A percentile compares a stretch with the other conserved stretches of the same genome.
Evolutionary conservation across 169 alveolate genomes (phyloP).

Genomic region (Theileria parva): DNA sequence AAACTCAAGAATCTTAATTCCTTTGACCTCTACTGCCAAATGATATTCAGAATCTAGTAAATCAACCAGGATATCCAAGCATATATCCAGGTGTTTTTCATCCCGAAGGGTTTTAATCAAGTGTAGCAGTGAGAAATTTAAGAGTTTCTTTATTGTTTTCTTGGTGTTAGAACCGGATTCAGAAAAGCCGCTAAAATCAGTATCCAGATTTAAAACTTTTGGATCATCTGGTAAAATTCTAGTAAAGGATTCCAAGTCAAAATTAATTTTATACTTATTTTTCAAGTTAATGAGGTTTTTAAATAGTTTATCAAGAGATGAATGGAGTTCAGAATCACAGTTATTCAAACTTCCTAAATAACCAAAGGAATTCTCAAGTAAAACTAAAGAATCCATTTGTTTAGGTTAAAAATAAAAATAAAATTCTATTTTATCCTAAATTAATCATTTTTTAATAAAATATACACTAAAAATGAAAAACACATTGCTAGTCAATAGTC

Average conservation of each 20-base stretch:
- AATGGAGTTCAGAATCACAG: not conserved
- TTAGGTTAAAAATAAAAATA: not conserved
- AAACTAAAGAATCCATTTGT: not conserved
- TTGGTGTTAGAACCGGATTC: conserved; percentile 1
- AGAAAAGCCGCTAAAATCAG: not conserved
- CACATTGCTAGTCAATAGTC: not conserved
- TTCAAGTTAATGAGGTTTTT: not conserved
- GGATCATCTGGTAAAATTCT: not conserved
- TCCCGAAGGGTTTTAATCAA: not conserved
- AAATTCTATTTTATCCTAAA: not conserved
- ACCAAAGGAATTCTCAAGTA: not conserved
- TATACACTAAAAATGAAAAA: not conserved
- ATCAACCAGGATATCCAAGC: conserved; percentile 16
- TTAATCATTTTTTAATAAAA: not conserved
- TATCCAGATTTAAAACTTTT: not conserved
- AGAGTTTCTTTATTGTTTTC: not conserved
- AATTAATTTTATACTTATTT: conserved; percentile 5
- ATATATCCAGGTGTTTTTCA: not conserved
- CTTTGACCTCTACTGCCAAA: not conserved
- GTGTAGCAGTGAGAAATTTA: not conserved
- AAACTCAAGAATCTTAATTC: not conserved
- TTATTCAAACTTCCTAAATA: not conserved
- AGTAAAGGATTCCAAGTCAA: conserved; percentile 13
- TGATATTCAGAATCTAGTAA: conserved; percentile 3
- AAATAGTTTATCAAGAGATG: not conserved